Percentiles rank a stretch among this genome's conserved stretches.
Conservation (phyloP, 495 filamentous ascomycete species). For the Podospora pseudoanserina region DNA sequence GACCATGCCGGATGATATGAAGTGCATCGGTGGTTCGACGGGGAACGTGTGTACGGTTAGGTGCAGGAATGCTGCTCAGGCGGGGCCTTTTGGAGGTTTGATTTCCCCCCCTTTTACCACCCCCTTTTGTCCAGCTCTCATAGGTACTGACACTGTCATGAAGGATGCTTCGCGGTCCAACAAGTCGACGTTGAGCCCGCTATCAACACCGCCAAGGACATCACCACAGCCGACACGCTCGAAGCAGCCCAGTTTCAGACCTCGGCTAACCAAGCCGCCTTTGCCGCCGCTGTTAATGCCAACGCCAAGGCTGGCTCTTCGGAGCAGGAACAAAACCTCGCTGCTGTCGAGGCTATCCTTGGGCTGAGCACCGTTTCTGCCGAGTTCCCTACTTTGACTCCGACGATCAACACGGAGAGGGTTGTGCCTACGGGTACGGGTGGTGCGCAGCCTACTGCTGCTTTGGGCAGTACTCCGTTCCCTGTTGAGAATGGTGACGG, state of each 20-base stretch:
- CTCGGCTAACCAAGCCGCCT: conserved; percentile 32
- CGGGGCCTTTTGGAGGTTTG: conserved; percentile 52
- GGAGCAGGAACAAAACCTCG: conserved; percentile 31
- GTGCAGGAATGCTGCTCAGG: conserved; percentile 52
- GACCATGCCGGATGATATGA: conserved; percentile 35
- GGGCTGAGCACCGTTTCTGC: conserved; percentile 12
- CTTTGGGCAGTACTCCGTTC: neutral
- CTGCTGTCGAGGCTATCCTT: conserved; percentile 28
- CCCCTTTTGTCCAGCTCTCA: neutral
- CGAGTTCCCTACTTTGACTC: conserved; percentile 6
- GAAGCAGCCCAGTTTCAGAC: conserved; percentile 32
- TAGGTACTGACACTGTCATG: neutral
- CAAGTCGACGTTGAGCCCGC: conserved; percentile 33
- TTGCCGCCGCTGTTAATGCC: conserved; percentile 35
- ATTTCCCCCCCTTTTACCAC: conserved; percentile 1
- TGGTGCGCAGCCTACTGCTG: neutral
- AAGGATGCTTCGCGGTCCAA: conserved; percentile 45
- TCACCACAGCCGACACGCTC: conserved; percentile 31
- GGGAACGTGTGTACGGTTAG: conserved; percentile 55
- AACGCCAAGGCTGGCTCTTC: conserved; percentile 35
- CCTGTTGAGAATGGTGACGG: neutral
- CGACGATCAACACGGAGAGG: neutral
- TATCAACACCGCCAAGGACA: conserved; percentile 35
- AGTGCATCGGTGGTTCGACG: conserved; percentile 26
- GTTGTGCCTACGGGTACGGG: neutral